Evolutionary conservation across 2,329 filamentous ascomycete species (phyloP).

Genomic region (Colletotrichum karsti): DNA sequence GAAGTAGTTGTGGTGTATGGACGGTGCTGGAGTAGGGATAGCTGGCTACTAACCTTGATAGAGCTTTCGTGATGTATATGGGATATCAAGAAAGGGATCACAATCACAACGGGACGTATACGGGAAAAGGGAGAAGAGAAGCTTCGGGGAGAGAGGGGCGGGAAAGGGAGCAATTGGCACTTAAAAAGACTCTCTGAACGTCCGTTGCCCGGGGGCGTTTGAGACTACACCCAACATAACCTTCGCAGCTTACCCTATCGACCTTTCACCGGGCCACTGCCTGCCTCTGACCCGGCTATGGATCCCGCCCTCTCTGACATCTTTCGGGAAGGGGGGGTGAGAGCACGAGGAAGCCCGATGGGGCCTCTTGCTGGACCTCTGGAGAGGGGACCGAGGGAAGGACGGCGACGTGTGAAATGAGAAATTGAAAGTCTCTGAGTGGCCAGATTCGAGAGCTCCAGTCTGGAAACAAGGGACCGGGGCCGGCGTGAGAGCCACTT

Average conservation of each 20-base stretch:
- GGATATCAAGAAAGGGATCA: neutral
- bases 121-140: neutral
- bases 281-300: neutral
- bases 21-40: neutral
- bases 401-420: slow-evolving; percentile 20
- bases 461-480: slow-evolving; percentile 6
- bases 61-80: slow-evolving; percentile 1
- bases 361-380: too few species aligned
- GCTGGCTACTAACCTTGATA: slow-evolving; percentile 11
- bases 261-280: neutral
- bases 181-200: slow-evolving; percentile 15
- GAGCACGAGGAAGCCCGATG: neutral
- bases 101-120: slow-evolving; percentile 1
- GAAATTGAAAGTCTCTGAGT: slow-evolving; percentile 25
- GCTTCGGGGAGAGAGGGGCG: neutral
- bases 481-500: slow-evolving; percentile 6
- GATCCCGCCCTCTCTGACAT: neutral
- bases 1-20: slow-evolving; percentile 14
- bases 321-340: neutral
- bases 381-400: slow-evolving; percentile 7
- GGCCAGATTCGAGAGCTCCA: slow-evolving; percentile 18
- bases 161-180: neutral
- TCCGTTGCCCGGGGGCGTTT: slow-evolving; percentile 25
- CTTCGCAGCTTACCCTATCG: slow-evolving; percentile 1
- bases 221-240: too few species aligned